Conservation (phyloP, 805 yeast species). For the Metschnikowia koreensis region DNA sequence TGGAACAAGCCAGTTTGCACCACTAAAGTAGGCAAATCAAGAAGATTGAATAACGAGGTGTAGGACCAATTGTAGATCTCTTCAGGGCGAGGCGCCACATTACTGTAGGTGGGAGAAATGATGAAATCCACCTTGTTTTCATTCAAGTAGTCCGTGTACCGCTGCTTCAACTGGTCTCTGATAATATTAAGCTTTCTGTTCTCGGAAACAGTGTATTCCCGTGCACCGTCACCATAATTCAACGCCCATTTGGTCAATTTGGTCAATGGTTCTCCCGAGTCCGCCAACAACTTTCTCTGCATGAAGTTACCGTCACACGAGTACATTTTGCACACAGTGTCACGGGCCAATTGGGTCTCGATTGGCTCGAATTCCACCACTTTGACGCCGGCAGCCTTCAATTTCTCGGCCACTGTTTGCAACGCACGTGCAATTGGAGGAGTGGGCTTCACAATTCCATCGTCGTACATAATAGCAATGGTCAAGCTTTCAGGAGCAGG, state of each 20-base stretch:
- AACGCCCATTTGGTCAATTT: conserved; percentile 64
- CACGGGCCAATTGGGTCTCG: conserved; percentile 54
- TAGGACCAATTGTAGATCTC: conserved; percentile 76
- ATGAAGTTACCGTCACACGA: conserved; percentile 65
- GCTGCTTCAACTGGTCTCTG: conserved; percentile 59
- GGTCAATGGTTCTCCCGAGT: conserved; percentile 67
- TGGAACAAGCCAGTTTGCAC: conserved; percentile 62
- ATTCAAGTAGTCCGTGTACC: conserved; percentile 53
- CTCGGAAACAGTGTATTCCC: conserved; percentile 45
- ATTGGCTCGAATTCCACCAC: conserved; percentile 59
- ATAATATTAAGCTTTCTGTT: conserved; percentile 52
- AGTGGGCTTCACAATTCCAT: conserved; percentile 62
- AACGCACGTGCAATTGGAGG: conserved; percentile 61
- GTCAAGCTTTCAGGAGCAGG: conserved; percentile 46
- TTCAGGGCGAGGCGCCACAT: conserved; percentile 68
- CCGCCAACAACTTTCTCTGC: conserved; percentile 49
- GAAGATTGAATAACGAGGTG: conserved; percentile 68
- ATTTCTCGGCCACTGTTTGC: conserved; percentile 50
- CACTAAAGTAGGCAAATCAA: conserved; percentile 67
- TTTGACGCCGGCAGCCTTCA: conserved; percentile 57
- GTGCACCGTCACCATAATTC: conserved; percentile 57
- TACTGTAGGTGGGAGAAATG: conserved; percentile 64
- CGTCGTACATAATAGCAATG: conserved; percentile 62
- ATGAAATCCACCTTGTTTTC: conserved; percentile 61
- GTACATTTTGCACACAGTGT: conserved; percentile 57